Percentiles rank a stretch among this genome's conserved stretches.
Evolutionary conservation across 345 rosid species (phyloP).

Genomic region (Brassica rapa): DNA sequence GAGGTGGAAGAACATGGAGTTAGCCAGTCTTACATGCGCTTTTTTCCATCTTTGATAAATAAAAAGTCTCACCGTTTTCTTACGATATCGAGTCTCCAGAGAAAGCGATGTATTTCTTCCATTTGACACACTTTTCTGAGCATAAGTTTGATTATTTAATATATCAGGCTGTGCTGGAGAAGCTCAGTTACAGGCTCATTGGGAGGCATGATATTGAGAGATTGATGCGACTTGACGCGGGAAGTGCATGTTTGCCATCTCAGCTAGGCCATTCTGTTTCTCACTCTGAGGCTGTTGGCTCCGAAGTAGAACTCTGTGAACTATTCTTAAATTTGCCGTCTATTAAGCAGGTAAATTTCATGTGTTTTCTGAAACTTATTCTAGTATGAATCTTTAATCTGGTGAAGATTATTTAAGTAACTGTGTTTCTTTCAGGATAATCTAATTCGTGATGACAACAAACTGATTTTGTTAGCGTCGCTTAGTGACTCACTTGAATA

Average conservation of each 20-base stretch:
- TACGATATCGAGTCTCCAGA: constrained; percentile 4
- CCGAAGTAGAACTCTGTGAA: constrained; percentile 71
- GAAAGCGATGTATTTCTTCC: constrained; percentile 10
- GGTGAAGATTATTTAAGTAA: constrained; percentile 13
- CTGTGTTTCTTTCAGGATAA: constrained; percentile 64
- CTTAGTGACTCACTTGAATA: constrained; percentile 96
- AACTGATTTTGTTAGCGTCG: constrained; percentile 89
- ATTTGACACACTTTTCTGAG: constrained; percentile 19
- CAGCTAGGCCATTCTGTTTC: constrained; percentile 51
- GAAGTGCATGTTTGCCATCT: constrained; percentile 73
- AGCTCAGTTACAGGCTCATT: constrained; percentile 95
- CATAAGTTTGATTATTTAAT: constrained; percentile 33
- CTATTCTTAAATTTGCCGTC: constrained; percentile 74
- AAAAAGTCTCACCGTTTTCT: background rate
- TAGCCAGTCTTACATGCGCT: constrained; percentile 3
- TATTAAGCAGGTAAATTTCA: constrained; percentile 69
- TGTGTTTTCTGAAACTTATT: constrained; percentile 14
- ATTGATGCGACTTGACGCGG: constrained; percentile 84
- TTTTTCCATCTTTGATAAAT: background rate
- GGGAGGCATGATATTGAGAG: constrained; percentile 98
- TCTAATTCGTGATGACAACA: constrained; percentile 92
- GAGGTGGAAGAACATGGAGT: constrained; percentile 3
- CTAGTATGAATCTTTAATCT: background rate
- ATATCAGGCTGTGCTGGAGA: constrained; percentile 96
- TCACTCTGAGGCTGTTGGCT: constrained; percentile 54